These are phyloP conservation scores for Plasmopara halstedii DNA, from an alignment of 352 stramenopile genomes.

Conservation along the genomic window DNA sequence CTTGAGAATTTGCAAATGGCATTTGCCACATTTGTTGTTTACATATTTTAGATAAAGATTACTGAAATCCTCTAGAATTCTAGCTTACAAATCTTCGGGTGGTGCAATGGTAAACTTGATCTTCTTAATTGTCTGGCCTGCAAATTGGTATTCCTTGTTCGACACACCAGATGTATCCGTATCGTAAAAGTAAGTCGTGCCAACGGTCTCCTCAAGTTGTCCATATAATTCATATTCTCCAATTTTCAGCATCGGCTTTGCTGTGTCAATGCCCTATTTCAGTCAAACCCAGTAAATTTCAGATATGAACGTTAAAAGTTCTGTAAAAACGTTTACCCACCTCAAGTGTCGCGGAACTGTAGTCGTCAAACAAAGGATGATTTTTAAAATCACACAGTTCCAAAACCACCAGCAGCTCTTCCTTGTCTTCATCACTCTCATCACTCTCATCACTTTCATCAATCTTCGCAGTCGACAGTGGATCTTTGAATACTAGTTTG, in stretches of 20 bases:
- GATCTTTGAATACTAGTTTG: conserved; percentile 8
- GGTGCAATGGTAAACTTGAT: conserved; percentile 77
- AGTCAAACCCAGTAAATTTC: neutral
- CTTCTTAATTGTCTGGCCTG: conserved; percentile 66
- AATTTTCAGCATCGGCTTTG: conserved; percentile 52
- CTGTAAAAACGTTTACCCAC: no score
- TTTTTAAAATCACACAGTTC: conserved; percentile 79
- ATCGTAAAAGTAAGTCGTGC: conserved; percentile 78
- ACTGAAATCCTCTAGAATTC: neutral
- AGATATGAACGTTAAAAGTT: neutral
- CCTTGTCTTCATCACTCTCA: conserved; percentile 53
- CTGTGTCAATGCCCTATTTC: conserved; percentile 57
- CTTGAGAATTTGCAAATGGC: no score
- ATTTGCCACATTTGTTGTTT: no score
- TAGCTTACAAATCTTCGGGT: conserved; percentile 30
- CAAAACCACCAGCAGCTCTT: conserved; percentile 64
- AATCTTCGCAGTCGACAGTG: neutral
- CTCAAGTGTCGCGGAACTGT: conserved; percentile 52
- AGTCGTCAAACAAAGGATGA: conserved; percentile 68
- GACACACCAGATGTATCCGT: conserved; percentile 36
- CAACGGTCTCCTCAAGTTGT: conserved; percentile 62
- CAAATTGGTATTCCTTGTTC: conserved; percentile 44
- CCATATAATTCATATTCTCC: conserved; percentile 66
- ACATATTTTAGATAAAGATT: neutral
- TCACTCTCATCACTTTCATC: conserved; percentile 1